phyloP scores from a whole-genome alignment of 371 early-diverging fungal species.

The Pancytospora epiphaga region DNA sequence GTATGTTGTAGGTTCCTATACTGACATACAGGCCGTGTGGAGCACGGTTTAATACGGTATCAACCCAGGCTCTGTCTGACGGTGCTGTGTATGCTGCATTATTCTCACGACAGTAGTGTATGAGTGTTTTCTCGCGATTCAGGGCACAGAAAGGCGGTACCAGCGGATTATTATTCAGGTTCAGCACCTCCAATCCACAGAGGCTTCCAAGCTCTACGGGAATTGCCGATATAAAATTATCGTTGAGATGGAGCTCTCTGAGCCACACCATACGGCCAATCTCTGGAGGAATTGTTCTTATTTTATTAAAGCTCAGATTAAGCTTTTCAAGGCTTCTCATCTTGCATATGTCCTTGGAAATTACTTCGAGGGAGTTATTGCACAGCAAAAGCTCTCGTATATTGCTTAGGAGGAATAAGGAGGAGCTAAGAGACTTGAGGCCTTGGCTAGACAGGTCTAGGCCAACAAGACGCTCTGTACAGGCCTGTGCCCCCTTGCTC shows the following conservation, averaged over 20 bases:
- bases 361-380: constrained; percentile 50
- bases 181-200: constrained; percentile 76
- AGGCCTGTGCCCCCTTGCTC: background rate
- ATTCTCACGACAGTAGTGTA: constrained; percentile 78
- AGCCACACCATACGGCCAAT: constrained; percentile 73
- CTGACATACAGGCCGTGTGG: constrained; percentile 63
- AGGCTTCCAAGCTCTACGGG: constrained; percentile 82
- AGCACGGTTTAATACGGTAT: constrained; percentile 62
- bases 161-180: constrained; percentile 88
- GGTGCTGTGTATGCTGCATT: constrained; percentile 69
- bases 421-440: constrained; percentile 47
- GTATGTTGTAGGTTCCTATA: constrained; percentile 81
- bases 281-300: constrained; percentile 74
- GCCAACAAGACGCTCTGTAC: constrained; percentile 17
- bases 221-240: constrained; percentile 74
- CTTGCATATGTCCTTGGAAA: constrained; percentile 53
- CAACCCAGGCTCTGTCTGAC: constrained; percentile 78
- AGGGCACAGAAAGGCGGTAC: constrained; percentile 69
- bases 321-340: constrained; percentile 52
- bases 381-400: constrained; percentile 49
- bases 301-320: constrained; percentile 68
- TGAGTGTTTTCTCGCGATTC: constrained; percentile 70
- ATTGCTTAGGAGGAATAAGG: constrained; percentile 37
- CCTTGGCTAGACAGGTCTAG: constrained; percentile 57
- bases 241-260: constrained; percentile 74